Percentiles rank a stretch among this genome's conserved stretches.
Evolutionary conservation across 2,329 filamentous ascomycete species (phyloP).

Genomic region (Hypoxylon sp.): DNA sequence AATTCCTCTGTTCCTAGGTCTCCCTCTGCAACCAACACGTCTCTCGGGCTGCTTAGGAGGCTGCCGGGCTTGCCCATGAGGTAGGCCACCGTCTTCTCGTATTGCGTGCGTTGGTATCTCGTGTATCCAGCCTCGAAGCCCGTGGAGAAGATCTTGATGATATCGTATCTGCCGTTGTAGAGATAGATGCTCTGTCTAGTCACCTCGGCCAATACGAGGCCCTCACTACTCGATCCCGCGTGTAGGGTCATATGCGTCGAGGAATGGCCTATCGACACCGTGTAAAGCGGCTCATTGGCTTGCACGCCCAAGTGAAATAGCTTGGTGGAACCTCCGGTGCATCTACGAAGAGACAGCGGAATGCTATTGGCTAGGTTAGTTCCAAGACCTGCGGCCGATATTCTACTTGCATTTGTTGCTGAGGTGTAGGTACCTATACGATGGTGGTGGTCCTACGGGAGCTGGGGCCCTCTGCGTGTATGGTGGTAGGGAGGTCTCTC

Average conservation of each 20-base stretch:
- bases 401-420: neutral
- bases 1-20: slow-evolving; percentile 33
- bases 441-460: neutral
- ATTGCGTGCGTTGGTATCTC: neutral
- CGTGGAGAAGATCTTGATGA: neutral
- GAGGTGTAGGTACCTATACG: neutral
- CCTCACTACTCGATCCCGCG: neutral
- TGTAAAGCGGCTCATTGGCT: neutral
- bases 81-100: neutral
- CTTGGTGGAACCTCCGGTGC: neutral
- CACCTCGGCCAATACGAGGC: neutral
- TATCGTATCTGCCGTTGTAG: neutral
- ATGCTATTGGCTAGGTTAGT: neutral
- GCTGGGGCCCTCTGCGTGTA: neutral
- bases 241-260: neutral
- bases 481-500: neutral
- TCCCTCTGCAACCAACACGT: slow-evolving; percentile 3
- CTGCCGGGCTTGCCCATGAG: neutral
- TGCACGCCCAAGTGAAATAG: neutral
- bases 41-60: neutral
- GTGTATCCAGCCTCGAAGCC: neutral
- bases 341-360: neutral
- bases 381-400: neutral
- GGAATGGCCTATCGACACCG: slow-evolving; percentile 16
- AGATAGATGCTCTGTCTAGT: neutral